Percentiles rank a stretch among this genome's conserved stretches.
Evolutionary conservation across 2,329 filamentous ascomycete genomes (phyloP).

Genomic region (Exophiala phaeomuriformis): DNA sequence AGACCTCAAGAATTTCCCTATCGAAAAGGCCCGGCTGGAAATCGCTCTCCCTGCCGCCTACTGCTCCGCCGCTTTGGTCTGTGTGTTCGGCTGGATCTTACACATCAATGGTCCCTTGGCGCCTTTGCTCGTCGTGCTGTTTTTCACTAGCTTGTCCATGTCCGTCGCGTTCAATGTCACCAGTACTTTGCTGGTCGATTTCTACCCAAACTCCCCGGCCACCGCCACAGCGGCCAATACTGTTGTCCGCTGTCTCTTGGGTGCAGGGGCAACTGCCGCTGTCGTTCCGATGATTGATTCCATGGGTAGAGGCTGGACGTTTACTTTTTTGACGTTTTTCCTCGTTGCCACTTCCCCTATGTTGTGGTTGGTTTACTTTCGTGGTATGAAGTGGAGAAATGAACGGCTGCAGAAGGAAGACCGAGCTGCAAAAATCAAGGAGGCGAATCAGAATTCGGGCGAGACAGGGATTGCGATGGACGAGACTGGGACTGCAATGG

Average conservation of each 20-base stretch:
- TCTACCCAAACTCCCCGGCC: slow-evolving; percentile 46
- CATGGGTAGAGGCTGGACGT: slow-evolving; percentile 43
- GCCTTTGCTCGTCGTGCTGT: slow-evolving; percentile 32
- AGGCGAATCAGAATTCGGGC: slow-evolving; percentile 14
- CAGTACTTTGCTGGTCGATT: slow-evolving; percentile 45
- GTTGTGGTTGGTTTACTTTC: slow-evolving; percentile 29
- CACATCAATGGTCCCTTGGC: slow-evolving; percentile 31
- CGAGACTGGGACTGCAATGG: neutral
- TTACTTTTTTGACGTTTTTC: slow-evolving; percentile 35
- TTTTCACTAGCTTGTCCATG: slow-evolving; percentile 35
- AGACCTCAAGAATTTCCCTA: slow-evolving; percentile 47
- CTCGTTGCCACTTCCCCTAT: slow-evolving; percentile 32
- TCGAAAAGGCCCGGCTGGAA: slow-evolving; percentile 38
- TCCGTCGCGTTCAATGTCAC: slow-evolving; percentile 39
- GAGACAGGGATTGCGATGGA: slow-evolving; percentile 1
- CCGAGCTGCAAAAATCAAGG: slow-evolving; percentile 10
- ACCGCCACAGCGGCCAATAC: slow-evolving; percentile 49
- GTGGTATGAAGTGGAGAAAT: slow-evolving; percentile 30
- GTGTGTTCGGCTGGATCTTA: slow-evolving; percentile 37
- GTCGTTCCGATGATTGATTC: slow-evolving; percentile 45
- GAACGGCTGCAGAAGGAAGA: slow-evolving; percentile 19
- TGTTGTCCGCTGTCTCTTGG: slow-evolving; percentile 47
- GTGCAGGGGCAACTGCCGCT: slow-evolving; percentile 46
- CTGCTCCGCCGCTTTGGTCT: slow-evolving; percentile 25
- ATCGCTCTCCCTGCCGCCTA: slow-evolving; percentile 32